Conservation (phyloP, 805 yeast species). For the Candida ficus region DNA sequence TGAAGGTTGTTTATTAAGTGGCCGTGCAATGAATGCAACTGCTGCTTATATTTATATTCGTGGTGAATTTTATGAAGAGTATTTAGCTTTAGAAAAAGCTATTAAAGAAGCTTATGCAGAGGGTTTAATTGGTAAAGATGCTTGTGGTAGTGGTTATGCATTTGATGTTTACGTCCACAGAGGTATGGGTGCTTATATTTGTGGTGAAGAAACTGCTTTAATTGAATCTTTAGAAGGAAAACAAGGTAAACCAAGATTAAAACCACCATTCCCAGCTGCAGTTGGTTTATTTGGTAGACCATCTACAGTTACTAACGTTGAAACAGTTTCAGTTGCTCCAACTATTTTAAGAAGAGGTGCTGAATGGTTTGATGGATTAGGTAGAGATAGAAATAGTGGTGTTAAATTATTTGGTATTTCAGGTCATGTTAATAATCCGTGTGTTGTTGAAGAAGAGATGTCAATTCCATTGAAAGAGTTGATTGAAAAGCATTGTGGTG, state of each 20-base stretch:
- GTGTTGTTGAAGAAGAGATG: constrained; percentile 94
- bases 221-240: constrained; percentile 88
- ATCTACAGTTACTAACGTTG: constrained; percentile 86
- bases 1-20: constrained; percentile 88
- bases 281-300: constrained; percentile 91
- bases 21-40: constrained; percentile 89
- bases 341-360: constrained; percentile 87
- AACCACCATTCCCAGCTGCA: constrained; percentile 95
- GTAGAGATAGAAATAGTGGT: constrained; percentile 81
- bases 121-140: constrained; percentile 76
- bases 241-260: constrained; percentile 89
- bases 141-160: constrained; percentile 82
- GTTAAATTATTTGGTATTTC: constrained; percentile 82
- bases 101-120: constrained; percentile 83
- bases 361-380: constrained; percentile 79
- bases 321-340: constrained; percentile 87
- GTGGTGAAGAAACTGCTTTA: constrained; percentile 90
- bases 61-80: constrained; percentile 86
- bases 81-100: constrained; percentile 67
- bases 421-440: constrained; percentile 88
- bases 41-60: constrained; percentile 90
- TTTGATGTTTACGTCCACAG: constrained; percentile 83
- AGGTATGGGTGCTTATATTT: constrained; percentile 90
- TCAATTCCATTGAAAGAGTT: constrained; percentile 80
- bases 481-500: constrained; percentile 86